These are phyloP conservation scores for Micractinium conductrix DNA, from an alignment of 139 green algal species.

Conservation along the genomic window DNA sequence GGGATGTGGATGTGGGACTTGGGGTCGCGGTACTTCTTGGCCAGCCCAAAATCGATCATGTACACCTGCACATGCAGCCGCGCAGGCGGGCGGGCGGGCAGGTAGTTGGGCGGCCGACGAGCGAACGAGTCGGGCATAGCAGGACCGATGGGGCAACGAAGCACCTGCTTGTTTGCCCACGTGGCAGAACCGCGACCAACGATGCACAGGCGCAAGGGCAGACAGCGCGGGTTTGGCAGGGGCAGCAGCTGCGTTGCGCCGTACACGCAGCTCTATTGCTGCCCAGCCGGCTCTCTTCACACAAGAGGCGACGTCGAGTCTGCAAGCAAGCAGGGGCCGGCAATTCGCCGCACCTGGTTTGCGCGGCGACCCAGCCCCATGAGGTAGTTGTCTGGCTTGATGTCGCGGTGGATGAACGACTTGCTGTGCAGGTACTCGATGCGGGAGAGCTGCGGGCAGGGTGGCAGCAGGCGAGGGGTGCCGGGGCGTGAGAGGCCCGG, in stretches of 20 bases:
- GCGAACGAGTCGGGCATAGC: too few relatives aligned
- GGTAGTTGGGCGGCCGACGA: not conserved
- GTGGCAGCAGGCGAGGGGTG: not conserved
- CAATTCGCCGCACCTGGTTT: slow-evolving; percentile 87
- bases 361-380: slow-evolving; percentile 98
- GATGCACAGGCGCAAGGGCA: too few relatives aligned
- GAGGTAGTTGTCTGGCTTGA: slow-evolving; percentile 99
- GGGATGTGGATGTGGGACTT: slow-evolving; percentile 99
- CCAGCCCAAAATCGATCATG: slow-evolving; percentile 99
- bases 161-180: too few relatives aligned
- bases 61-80: slow-evolving; percentile 94
- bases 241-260: too few relatives aligned
- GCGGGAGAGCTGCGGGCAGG: slow-evolving; percentile 77
- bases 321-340: too few relatives aligned
- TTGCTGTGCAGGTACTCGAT: slow-evolving; percentile 99
- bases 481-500: too few relatives aligned
- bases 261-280: too few relatives aligned
- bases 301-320: too few relatives aligned
- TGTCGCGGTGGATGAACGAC: slow-evolving; percentile 98
- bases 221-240: too few relatives aligned
- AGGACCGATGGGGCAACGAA: too few relatives aligned
- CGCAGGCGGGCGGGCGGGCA: not conserved
- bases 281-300: too few relatives aligned
- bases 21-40: slow-evolving; percentile 99
- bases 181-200: too few relatives aligned